phyloP scores from a whole-genome alignment of 1,139 yeast genomes.

The Pneumocystis jirovecii region DNA sequence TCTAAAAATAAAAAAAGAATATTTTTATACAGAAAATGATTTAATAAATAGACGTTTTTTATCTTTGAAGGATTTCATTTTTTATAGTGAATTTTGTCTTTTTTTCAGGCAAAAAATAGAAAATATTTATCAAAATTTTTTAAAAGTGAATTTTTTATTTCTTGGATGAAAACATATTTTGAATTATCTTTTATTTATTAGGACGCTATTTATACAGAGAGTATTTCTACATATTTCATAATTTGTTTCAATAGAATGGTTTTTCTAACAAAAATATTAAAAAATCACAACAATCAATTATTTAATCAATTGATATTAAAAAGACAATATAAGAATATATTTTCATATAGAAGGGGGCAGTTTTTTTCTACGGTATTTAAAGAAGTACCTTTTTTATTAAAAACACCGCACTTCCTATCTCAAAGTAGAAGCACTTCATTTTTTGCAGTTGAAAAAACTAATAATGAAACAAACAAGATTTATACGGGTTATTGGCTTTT shows the following conservation, averaged over 20 bases:
- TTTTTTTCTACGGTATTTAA: neutral
- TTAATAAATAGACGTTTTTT: no score
- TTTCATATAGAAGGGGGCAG: neutral
- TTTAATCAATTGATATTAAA: neutral
- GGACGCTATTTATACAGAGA: neutral
- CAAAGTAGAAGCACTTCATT: neutral
- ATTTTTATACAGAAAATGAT: no score
- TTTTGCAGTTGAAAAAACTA: neutral
- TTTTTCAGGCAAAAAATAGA: no score
- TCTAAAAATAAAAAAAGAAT: no score
- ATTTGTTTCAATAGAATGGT: neutral
- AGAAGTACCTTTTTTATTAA: neutral
- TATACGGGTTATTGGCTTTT: constrained; percentile 76
- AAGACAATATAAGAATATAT: neutral
- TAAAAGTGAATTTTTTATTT: no score
- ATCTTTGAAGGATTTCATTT: no score
- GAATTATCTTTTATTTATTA: no score
- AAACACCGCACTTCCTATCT: neutral
- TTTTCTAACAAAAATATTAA: neutral
- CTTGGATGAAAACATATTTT: no score
- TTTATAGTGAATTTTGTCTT: no score
- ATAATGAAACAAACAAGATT: constrained; percentile 1
- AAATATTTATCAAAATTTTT: no score
- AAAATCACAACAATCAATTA: neutral
- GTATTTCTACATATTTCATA: neutral